Evolutionary conservation across 2,329 filamentous ascomycete species (phyloP).

Genomic region (Chaetoscypha palmicola): DNA sequence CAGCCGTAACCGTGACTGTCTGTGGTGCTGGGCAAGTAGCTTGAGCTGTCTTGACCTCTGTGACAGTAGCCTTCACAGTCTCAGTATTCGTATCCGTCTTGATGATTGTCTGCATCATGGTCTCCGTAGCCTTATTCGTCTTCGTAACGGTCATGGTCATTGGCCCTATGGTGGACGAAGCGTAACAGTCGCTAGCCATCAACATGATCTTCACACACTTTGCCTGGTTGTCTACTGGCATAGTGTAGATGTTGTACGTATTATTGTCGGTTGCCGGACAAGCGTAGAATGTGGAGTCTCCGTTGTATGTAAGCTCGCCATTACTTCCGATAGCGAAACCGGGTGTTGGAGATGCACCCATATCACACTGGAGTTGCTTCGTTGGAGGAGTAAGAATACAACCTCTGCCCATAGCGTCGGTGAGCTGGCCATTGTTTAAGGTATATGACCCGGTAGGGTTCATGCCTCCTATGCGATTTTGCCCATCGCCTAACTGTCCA

Average conservation of each 20-base stretch:
- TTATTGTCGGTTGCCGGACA: conserved; percentile 37
- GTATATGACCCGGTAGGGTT: conserved; percentile 43
- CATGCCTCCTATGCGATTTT: conserved; percentile 48
- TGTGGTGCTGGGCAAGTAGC: not conserved
- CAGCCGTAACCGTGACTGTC: conserved; percentile 2
- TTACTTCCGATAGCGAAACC: conserved; percentile 50
- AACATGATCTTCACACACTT: conserved; percentile 33
- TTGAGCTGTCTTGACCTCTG: not conserved
- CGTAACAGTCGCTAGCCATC: conserved; percentile 32
- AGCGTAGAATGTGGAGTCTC: conserved; percentile 46
- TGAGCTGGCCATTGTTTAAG: conserved; percentile 44
- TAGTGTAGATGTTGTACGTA: conserved; percentile 35
- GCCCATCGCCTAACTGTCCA: conserved; percentile 54
- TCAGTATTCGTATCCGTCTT: not conserved
- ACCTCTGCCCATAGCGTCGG: conserved; percentile 48
- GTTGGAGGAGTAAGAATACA: conserved; percentile 43
- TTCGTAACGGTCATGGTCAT: not conserved
- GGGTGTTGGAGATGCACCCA: conserved; percentile 40
- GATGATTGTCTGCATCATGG: not conserved
- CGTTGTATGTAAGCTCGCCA: conserved; percentile 45
- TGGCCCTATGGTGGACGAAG: not conserved
- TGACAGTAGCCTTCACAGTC: not conserved
- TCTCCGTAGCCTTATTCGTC: not conserved
- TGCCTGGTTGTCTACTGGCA: conserved; percentile 15
- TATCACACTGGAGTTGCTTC: conserved; percentile 36